phyloP scores from a whole-genome alignment of 352 stramenopile species.

The Pythium aquatile region DNA sequence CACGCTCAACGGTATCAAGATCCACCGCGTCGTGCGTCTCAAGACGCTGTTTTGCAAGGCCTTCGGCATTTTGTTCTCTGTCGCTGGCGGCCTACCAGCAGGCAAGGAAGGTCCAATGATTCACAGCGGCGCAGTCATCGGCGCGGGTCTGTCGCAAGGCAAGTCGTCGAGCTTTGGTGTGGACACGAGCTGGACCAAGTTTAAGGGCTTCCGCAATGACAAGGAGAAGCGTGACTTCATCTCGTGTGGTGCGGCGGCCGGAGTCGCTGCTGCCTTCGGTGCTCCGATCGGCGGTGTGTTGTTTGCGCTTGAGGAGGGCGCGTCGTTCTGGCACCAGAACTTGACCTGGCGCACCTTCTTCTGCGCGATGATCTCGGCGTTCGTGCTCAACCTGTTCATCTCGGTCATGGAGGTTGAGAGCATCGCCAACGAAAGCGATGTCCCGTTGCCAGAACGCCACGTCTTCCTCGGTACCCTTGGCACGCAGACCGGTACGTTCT shows the following conservation, averaged over 20 bases:
- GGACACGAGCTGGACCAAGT: constrained; percentile 87
- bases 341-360: constrained; percentile 98
- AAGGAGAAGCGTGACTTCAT: constrained; percentile 97
- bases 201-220: constrained; percentile 94
- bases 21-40: constrained; percentile 93
- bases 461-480: constrained; percentile 66
- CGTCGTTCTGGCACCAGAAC: constrained; percentile 98
- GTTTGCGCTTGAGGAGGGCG: constrained; percentile 97
- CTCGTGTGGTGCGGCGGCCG: constrained; percentile 95
- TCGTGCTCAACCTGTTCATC: constrained; percentile 86
- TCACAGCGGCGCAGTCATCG: constrained; percentile 91
- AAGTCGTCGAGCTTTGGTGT: constrained; percentile 86
- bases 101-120: constrained; percentile 93
- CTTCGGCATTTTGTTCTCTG: constrained; percentile 86
- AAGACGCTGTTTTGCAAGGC: constrained; percentile 97
- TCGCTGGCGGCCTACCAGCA: constrained; percentile 65
- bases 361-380: constrained; percentile 93
- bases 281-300: constrained; percentile 98
- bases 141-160: constrained; percentile 94
- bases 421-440: constrained; percentile 29
- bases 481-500: constrained; percentile 82
- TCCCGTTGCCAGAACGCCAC: constrained; percentile 28
- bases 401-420: constrained; percentile 66
- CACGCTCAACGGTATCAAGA: constrained; percentile 98
- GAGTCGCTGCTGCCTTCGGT: constrained; percentile 96